Evolutionary conservation across 495 filamentous ascomycete genomes (phyloP), one percentile per base, ranked within the genome.

Genomic region (Geopyxis carbonaria): DNA sequence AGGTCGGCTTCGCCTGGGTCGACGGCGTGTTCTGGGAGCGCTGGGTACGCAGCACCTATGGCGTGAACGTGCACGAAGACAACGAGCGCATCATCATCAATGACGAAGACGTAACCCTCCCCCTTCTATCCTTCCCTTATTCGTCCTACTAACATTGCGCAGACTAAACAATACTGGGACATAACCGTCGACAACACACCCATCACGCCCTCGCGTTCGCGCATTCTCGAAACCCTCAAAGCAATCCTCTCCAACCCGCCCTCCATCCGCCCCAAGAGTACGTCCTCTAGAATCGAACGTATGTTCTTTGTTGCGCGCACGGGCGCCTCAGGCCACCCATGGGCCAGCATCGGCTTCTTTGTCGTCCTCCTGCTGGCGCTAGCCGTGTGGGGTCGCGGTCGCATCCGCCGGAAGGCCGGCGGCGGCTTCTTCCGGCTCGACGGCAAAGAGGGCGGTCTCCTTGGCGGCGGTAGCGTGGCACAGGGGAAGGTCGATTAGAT

Each of bases 1-100:
- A 89, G 50, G 83, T 94, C 18, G 68, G 75, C 3, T 97, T 97
- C 62, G 89, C 91, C n/a, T 95, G 91, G 91, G 82, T 95, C 5
- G 89, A 97, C 58, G 85, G 85, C 34, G 73, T 83, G 16, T 94
- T 95, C 59, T 97, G 89, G 89, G 85, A 94, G 57, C 69, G 87
- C 25, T 97, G 89, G 89, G 73, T 97, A 39, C 67, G 84, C 31
- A 89, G 75, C 13, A 93, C 85, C 0, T 97, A 92, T 56, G 89
- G 91, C 28, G 78, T 95, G 46, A 76, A 86, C 50, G 76, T 84
- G 18, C 64, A 61, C 36, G 69, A 67, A 28, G 76, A 83, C 31
- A 82, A 85, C 27, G 89, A 95, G 58, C 69, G 82, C 38, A 85
- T 97, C 28, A 79, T 97, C 37, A 87, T 97, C 59, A 93, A 94